A percentile compares a stretch with the other conserved stretches of the same genome.
Evolutionary conservation across 164 flowering plant species (phyloP).

Genomic region (Liquidambar formosana): DNA sequence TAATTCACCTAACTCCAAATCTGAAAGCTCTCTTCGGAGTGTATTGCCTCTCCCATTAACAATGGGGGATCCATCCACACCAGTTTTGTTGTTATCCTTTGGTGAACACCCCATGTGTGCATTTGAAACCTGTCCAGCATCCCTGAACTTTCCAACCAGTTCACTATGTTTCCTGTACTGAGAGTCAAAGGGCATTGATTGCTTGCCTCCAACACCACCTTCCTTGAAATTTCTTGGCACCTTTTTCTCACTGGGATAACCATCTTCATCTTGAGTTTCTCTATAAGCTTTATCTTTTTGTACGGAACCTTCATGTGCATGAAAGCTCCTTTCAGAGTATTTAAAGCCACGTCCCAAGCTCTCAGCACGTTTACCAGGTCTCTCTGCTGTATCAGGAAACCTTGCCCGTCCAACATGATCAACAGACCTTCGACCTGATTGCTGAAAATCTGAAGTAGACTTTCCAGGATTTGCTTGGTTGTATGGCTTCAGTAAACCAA

Average conservation of each 20-base stretch:
- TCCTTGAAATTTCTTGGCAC: constrained; percentile 38
- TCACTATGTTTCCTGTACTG: constrained; percentile 48
- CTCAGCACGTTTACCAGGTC: constrained; percentile 37
- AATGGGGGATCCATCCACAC: constrained; percentile 30
- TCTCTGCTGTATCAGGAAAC: constrained; percentile 36
- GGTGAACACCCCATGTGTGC: constrained; percentile 30
- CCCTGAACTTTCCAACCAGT: constrained; percentile 38
- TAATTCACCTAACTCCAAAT: constrained; percentile 93
- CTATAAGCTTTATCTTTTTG: constrained; percentile 39
- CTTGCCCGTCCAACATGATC: constrained; percentile 34
- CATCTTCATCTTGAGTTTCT: constrained; percentile 45
- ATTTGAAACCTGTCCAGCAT: constrained; percentile 29
- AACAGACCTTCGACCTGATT: constrained; percentile 35
- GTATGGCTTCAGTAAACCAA: constrained; percentile 28
- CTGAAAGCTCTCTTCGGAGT: constrained; percentile 81
- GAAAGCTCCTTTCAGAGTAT: constrained; percentile 35
- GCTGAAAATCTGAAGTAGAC: constrained; percentile 39
- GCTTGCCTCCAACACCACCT: constrained; percentile 37
- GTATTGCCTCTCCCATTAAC: constrained; percentile 41
- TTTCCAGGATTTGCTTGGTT: constrained; percentile 32
- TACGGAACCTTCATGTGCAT: constrained; percentile 27
- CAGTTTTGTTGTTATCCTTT: constrained; percentile 31
- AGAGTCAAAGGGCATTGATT: constrained; percentile 29
- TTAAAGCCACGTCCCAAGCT: constrained; percentile 33
- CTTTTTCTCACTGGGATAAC: constrained; percentile 35